Percentiles rank a stretch among this genome's conserved stretches.
Evolutionary conservation across 768 basidiomycete genomes (phyloP).

Genomic region (Mrakia blollopis): DNA sequence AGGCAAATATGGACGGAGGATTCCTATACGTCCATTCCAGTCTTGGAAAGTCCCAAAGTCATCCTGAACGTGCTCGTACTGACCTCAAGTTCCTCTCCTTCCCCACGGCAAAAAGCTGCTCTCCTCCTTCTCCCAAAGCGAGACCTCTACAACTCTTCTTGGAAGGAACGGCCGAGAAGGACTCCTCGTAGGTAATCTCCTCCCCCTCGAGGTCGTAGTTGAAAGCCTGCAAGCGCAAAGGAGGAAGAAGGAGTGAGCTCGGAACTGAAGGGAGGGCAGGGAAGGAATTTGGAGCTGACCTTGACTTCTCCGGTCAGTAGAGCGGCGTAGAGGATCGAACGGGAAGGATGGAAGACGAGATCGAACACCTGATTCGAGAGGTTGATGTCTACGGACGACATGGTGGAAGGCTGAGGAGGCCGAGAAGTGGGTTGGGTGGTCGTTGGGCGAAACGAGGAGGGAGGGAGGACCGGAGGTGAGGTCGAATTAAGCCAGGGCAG

Average conservation of each 20-base stretch:
- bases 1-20: too few species aligned
- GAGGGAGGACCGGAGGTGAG: neutral
- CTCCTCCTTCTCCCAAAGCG: conserved; percentile 62
- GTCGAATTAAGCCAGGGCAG: too few species aligned
- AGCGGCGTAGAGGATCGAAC: conserved; percentile 60
- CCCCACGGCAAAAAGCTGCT: conserved; percentile 67
- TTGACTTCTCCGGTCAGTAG: conserved; percentile 79
- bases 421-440: neutral
- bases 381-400: conserved; percentile 52
- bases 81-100: conserved; percentile 76
- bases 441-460: neutral
- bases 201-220: conserved; percentile 61
- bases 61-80: conserved; percentile 43
- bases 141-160: conserved; percentile 79
- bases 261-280: neutral
- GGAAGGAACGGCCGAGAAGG: conserved; percentile 65
- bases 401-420: neutral
- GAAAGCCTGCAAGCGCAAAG: conserved; percentile 50
- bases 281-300: conserved; percentile 11
- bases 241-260: neutral
- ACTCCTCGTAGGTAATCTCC: conserved; percentile 46
- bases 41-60: neutral
- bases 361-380: conserved; percentile 81
- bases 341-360: conserved; percentile 73
- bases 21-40: neutral